Percentiles rank a stretch among this genome's conserved stretches.
Conservation (phyloP, 169 alveolate genomes). For the Eimeria maxima region DNA sequence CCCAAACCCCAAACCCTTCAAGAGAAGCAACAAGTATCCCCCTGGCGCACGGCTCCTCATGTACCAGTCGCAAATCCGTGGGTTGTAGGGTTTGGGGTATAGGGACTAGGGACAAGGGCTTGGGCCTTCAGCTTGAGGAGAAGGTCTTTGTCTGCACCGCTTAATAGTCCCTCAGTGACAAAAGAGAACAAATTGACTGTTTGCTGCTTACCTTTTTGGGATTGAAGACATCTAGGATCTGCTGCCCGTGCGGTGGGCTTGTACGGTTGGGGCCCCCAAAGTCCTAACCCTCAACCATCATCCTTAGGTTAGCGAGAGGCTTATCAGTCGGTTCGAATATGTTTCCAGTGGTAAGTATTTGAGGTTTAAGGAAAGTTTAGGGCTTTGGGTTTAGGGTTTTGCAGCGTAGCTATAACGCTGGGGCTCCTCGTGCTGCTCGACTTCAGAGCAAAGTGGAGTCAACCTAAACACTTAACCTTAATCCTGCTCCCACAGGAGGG, state of each 20-base stretch:
- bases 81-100: background rate
- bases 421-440: too few species aligned
- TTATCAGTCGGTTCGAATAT: background rate
- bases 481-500: too few species aligned
- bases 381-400: background rate
- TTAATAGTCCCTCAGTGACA: background rate
- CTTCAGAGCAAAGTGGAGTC: too few species aligned
- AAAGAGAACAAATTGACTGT: background rate
- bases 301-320: background rate
- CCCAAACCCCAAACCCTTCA: background rate
- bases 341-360: background rate
- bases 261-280: constrained; percentile 8
- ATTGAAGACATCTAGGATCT: background rate
- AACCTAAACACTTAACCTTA: background rate
- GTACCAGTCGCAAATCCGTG: background rate
- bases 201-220: background rate
- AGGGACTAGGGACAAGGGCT: background rate
- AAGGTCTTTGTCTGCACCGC: background rate
- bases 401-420: background rate
- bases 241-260: background rate
- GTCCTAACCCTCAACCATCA: background rate
- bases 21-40: background rate
- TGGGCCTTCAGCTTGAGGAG: background rate
- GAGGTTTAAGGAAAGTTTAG: background rate
- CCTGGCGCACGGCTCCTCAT: background rate